phyloP scores from a whole-genome alignment of 495 filamentous ascomycete genomes.

The Neurospora tetraspora region DNA sequence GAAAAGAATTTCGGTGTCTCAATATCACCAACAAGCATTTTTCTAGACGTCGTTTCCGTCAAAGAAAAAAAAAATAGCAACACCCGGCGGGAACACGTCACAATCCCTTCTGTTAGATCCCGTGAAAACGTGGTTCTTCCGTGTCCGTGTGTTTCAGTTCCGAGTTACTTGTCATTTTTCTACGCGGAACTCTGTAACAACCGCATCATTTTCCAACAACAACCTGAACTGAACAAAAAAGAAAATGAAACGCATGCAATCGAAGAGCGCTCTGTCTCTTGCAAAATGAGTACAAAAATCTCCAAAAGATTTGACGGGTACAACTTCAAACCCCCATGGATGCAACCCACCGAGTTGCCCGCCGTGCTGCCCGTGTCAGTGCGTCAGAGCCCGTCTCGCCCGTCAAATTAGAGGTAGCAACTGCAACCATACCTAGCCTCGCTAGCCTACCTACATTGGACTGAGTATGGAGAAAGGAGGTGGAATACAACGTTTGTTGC shows the following conservation, averaged over 20 bases:
- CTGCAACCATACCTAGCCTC: neutral
- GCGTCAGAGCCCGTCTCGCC: neutral
- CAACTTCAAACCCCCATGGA: neutral
- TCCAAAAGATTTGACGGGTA: neutral
- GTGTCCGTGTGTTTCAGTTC: neutral
- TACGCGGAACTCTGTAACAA: neutral
- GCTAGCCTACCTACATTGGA: neutral
- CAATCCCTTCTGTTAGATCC: neutral
- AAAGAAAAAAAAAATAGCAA: neutral
- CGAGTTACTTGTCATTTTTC: neutral
- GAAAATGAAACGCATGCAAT: neutral
- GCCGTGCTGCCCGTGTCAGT: neutral
- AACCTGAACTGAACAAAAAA: neutral
- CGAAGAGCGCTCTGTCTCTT: neutral
- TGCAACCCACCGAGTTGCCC: neutral
- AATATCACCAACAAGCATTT: neutral
- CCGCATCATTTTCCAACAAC: neutral
- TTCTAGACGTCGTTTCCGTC: neutral
- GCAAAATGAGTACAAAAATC: neutral
- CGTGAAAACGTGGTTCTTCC: neutral
- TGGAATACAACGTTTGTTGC: neutral
- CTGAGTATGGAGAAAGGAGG: neutral
- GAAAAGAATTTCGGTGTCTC: neutral
- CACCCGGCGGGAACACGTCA: neutral
- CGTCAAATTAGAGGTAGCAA: neutral